Conservation (phyloP, 176 grass and related monocot genomes). For the Oropetium thomaeum region DNA sequence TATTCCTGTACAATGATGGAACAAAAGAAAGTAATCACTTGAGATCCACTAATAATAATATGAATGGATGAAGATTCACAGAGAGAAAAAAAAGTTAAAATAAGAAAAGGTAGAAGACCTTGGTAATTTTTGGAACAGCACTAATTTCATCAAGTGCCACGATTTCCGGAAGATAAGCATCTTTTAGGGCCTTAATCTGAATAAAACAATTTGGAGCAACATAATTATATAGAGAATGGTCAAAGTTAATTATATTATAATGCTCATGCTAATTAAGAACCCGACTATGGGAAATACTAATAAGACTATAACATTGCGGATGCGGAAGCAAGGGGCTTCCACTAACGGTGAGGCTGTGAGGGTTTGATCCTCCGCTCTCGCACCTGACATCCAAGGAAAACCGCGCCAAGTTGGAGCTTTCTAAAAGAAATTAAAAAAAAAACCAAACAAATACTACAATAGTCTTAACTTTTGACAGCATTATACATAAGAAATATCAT, state of each 20-base stretch:
- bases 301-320: no score
- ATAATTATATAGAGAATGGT: neutral
- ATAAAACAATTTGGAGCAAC: neutral
- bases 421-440: no score
- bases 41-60: neutral
- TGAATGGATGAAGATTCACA: neutral
- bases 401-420: no score
- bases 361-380: no score
- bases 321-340: no score
- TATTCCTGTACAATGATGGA: slow-evolving; percentile 18
- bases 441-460: no score
- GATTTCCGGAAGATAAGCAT: slow-evolving; percentile 12
- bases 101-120: slow-evolving; percentile 21
- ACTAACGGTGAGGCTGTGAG: no score
- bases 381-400: no score
- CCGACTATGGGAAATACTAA: no score
- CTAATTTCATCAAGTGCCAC: neutral
- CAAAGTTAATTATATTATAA: neutral
- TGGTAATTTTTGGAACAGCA: neutral
- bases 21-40: neutral
- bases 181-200: neutral
- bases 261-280: neutral
- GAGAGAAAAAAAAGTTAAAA: neutral
- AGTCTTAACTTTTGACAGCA: neutral
- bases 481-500: neutral